Base-by-base conservation (phyloP, 345 rosid species). In the Arabidopsis suecica region DNA sequence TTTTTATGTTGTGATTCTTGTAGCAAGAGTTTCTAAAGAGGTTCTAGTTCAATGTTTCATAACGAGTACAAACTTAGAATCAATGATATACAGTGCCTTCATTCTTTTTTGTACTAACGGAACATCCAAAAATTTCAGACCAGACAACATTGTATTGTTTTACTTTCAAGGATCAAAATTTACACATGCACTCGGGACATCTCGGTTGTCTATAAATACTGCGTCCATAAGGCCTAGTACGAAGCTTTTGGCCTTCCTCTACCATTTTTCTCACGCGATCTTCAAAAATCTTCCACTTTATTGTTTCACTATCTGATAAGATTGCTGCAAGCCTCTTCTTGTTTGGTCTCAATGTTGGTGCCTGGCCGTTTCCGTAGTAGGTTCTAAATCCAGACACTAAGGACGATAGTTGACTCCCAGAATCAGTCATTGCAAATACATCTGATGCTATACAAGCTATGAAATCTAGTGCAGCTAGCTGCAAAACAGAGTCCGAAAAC, bases 401-500 rank as follows among this genome's bases (percentile, higher is more conserved):
- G n/a, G 97, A 94, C 0, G 97, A 88, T 65, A 94, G 57, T 72
- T 94, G 98, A 83, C 96, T 94, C 61, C 98, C 97, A 2, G 98
- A 94, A 75, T 90, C 98, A 8, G 96, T 94, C 96, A 91, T 87
- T 40, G 97, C 91, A 78, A 91, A 94, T 37, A 90, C 92, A 66
- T 91, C 96, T 40, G 97, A 86, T 40, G 93, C 89, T 68, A 93
- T 93, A 77, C 95, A 94, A 12, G 89, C 93, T 65, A 94, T 88
- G 71, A 91, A 88, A 80, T 91, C 97, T 73, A 94, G 58, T 5
- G 98, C 97, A 6, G 97, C 98, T 40, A 94, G 79, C 96, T 90
- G 85, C 82, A 85, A 61, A 49, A 66, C 65, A 60, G 30, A 57
- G 2, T 7, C 18, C 23, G 5, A 9, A 9, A 61, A 48, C 28